These are phyloP conservation scores for Malassezia slooffiae DNA, from an alignment of 1,284 basidiomycete genomes.

Conservation along the genomic window DNA sequence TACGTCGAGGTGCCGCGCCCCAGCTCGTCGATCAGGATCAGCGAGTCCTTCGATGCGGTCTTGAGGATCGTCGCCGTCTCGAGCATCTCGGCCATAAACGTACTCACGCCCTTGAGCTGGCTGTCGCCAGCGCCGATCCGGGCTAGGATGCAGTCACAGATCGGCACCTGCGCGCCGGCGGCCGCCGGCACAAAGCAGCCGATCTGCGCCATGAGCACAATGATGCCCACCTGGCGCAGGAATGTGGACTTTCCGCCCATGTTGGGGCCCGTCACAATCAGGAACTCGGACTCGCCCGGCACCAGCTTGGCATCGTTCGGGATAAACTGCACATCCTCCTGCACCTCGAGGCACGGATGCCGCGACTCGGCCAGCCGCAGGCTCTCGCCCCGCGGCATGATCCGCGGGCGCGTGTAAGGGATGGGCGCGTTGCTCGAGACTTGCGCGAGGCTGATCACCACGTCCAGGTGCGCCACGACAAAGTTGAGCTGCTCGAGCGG, in stretches of 20 bases:
- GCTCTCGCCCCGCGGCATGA: constrained; percentile 25
- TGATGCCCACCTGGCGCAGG: constrained; percentile 64
- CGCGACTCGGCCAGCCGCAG: constrained; percentile 49
- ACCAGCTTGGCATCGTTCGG: constrained; percentile 86
- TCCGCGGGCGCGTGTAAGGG: constrained; percentile 70
- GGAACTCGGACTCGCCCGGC: constrained; percentile 65
- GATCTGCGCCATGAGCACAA: constrained; percentile 86
- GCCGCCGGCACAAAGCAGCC: constrained; percentile 77
- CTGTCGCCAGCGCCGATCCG: constrained; percentile 95
- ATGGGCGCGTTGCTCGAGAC: constrained; percentile 76
- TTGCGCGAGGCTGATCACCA: constrained; percentile 76
- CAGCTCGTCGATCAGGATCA: constrained; percentile 97
- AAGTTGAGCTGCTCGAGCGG: constrained; percentile 81
- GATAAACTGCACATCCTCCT: constrained; percentile 90
- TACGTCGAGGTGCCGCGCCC: constrained; percentile 97
- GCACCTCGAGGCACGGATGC: constrained; percentile 92
- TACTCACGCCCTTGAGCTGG: constrained; percentile 92
- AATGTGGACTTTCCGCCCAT: constrained; percentile 34
- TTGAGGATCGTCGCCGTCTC: constrained; percentile 91
- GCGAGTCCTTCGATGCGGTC: constrained; percentile 74
- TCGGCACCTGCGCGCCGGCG: constrained; percentile 63
- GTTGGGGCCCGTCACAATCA: constrained; percentile 62
- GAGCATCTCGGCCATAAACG: constrained; percentile 99
- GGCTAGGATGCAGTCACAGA: constrained; percentile 92
- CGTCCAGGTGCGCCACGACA: constrained; percentile 79